phyloP scores from a whole-genome alignment of 2,329 filamentous ascomycete species.

The Rosellinia necatrix region DNA sequence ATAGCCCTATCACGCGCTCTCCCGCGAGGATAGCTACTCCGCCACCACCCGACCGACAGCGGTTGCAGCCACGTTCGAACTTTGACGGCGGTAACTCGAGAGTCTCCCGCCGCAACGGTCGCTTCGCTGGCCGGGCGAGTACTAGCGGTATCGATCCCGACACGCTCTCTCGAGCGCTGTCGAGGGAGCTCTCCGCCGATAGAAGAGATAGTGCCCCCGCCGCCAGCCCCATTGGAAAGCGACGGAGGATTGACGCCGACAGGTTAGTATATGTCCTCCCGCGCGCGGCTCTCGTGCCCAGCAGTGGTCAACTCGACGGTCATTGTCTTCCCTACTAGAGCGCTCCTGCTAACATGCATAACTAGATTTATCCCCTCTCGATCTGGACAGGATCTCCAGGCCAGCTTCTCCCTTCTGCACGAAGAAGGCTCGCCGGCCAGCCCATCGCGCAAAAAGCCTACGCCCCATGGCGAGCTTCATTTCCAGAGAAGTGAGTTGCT shows the following conservation, averaged over 20 bases:
- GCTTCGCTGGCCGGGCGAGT: slow-evolving; percentile 44
- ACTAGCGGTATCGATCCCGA: slow-evolving; percentile 53
- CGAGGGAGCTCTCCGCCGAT: slow-evolving; percentile 56
- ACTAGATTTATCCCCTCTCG: slow-evolving; percentile 97
- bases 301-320: too few species aligned
- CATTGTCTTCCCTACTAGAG: too few species aligned
- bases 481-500: slow-evolving; percentile 81
- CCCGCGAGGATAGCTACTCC: slow-evolving; percentile 50
- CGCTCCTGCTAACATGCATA: slow-evolving; percentile 25
- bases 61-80: slow-evolving; percentile 49
- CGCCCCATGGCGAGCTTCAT: slow-evolving; percentile 86
- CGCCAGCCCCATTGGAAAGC: slow-evolving; percentile 61
- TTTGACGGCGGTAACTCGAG: slow-evolving; percentile 44
- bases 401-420: slow-evolving; percentile 88
- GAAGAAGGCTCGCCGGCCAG: slow-evolving; percentile 93
- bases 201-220: slow-evolving; percentile 58
- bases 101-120: slow-evolving; percentile 42
- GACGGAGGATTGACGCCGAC: slow-evolving; percentile 64
- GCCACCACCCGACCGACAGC: slow-evolving; percentile 50
- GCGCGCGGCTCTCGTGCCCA: not conserved
- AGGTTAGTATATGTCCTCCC: slow-evolving; percentile 49
- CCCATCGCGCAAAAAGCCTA: slow-evolving; percentile 80
- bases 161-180: slow-evolving; percentile 55
- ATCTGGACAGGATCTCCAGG: slow-evolving; percentile 88
- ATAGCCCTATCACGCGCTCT: slow-evolving; percentile 42